Conservation (phyloP, 176 grass and related monocot genomes). For the Cocos nucifera region DNA sequence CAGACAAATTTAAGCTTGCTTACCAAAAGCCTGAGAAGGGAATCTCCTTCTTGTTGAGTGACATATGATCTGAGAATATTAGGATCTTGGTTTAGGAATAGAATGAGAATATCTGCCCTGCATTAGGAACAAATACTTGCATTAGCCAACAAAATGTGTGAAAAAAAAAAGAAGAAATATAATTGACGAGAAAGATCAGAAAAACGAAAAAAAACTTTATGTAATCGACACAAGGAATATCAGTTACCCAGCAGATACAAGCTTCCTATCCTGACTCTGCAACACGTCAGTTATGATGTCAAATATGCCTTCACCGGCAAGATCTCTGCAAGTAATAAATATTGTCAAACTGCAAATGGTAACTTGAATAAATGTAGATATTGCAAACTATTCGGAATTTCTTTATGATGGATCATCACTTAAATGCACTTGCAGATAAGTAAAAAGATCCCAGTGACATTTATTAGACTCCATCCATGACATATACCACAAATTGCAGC, state of each 20-base stretch:
- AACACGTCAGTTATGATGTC: constrained; percentile 72
- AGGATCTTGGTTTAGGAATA: constrained; percentile 71
- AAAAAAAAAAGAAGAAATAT: no score
- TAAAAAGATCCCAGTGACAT: no score
- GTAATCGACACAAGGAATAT: neutral
- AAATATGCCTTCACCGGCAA: constrained; percentile 58
- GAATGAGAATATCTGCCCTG: constrained; percentile 65
- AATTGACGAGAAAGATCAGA: no score
- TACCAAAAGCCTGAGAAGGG: constrained; percentile 81
- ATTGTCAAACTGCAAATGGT: neutral
- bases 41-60: constrained; percentile 52
- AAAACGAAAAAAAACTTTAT: neutral
- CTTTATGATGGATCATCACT: no score
- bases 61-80: constrained; percentile 53
- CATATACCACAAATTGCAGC: no score
- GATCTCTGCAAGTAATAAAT: constrained; percentile 54
- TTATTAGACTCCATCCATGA: no score
- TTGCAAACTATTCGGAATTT: no score
- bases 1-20: constrained; percentile 17
- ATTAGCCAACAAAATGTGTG: no score
- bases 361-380: no score
- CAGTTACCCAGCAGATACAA: constrained; percentile 74
- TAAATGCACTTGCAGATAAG: no score
- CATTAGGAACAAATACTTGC: constrained; percentile 17
- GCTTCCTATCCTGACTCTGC: constrained; percentile 68